These are phyloP conservation scores for Carpinus fangiana DNA, from an alignment of 306 rosid genomes.

Conservation along the genomic window DNA sequence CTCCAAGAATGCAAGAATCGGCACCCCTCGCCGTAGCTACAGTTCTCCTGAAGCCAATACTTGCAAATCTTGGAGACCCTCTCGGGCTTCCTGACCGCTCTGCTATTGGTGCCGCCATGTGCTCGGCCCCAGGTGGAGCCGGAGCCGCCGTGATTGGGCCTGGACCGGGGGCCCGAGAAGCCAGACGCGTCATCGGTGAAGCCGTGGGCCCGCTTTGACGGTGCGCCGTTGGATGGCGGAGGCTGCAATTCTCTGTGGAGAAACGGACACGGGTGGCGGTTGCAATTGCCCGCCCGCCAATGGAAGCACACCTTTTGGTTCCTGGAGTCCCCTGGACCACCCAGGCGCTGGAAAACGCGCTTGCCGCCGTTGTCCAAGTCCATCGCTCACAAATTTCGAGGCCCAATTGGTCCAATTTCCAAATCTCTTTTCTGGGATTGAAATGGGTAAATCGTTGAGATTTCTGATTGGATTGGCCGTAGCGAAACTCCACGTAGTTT, in stretches of 20 bases:
- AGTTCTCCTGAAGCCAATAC: conserved; percentile 79
- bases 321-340: conserved; percentile 51
- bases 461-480: neutral
- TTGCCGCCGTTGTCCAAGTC: conserved; percentile 76
- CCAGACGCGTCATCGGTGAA: conserved; percentile 44
- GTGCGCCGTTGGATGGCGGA: conserved; percentile 49
- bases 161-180: conserved; percentile 53
- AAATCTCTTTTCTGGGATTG: neutral
- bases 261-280: conserved; percentile 67
- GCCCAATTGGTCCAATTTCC: neutral
- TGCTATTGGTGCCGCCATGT: conserved; percentile 42
- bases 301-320: conserved; percentile 77
- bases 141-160: conserved; percentile 47
- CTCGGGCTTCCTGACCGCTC: conserved; percentile 60
- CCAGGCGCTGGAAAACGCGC: conserved; percentile 72
- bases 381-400: conserved; percentile 36
- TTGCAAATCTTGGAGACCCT: conserved; percentile 47
- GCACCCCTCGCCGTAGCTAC: conserved; percentile 76
- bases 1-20: conserved; percentile 84
- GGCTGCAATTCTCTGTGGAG: conserved; percentile 67
- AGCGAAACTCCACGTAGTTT: neutral
- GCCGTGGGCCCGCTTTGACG: conserved; percentile 63
- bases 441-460: neutral
- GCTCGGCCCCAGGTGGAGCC: conserved; percentile 63
- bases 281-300: conserved; percentile 97